Evolutionary conservation across 2,329 filamentous ascomycete species (phyloP).

Genomic region (Plectosphaerella plurivora): DNA sequence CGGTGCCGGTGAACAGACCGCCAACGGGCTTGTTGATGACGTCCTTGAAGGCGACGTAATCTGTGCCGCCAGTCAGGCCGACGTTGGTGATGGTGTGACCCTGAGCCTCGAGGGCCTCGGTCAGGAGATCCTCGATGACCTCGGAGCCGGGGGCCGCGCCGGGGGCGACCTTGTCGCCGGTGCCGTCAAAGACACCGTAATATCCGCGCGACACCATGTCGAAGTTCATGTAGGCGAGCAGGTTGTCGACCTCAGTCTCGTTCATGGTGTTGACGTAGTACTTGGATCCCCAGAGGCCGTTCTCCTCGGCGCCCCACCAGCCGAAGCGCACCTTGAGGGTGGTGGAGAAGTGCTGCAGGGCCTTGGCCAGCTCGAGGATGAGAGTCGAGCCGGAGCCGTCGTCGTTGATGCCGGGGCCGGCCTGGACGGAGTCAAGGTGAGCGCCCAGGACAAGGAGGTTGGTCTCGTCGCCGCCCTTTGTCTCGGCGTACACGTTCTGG

Average conservation of each 20-base stretch:
- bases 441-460: slow-evolving; percentile 38
- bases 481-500: slow-evolving; percentile 41
- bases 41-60: slow-evolving; percentile 57
- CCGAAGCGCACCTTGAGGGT: slow-evolving; percentile 34
- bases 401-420: slow-evolving; percentile 41
- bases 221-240: slow-evolving; percentile 34
- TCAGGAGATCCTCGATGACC: slow-evolving; percentile 26
- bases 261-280: slow-evolving; percentile 32
- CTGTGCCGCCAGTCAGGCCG: slow-evolving; percentile 42
- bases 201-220: slow-evolving; percentile 34
- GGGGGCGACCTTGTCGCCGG: slow-evolving; percentile 29
- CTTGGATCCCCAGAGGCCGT: slow-evolving; percentile 27
- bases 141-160: slow-evolving; percentile 26
- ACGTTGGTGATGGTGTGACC: slow-evolving; percentile 23
- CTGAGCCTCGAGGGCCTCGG: slow-evolving; percentile 23
- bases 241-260: slow-evolving; percentile 22
- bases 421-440: slow-evolving; percentile 37
- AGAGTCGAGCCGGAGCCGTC: slow-evolving; percentile 37
- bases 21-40: slow-evolving; percentile 46
- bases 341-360: slow-evolving; percentile 27
- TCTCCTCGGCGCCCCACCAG: slow-evolving; percentile 43
- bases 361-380: slow-evolving; percentile 34
- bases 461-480: slow-evolving; percentile 33
- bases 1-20: slow-evolving; percentile 58
- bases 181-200: slow-evolving; percentile 28